Evolutionary conservation across 139 green algal species (phyloP).

Genomic region (Eudorina sp.): DNA sequence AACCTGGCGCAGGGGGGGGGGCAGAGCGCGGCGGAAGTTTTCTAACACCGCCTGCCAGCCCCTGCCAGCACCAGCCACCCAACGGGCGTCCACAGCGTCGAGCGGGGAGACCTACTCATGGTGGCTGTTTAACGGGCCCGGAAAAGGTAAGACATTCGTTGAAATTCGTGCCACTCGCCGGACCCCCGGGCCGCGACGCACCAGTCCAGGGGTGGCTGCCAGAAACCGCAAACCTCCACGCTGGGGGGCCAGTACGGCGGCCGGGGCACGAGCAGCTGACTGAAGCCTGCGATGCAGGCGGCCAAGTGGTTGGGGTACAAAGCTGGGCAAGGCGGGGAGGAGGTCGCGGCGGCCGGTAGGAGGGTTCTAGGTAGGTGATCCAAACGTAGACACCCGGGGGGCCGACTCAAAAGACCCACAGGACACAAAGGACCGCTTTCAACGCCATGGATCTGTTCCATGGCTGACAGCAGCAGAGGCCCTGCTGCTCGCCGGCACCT

Average conservation of each 20-base stretch:
- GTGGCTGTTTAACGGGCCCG: not conserved
- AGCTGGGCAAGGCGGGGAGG: too few relatives aligned
- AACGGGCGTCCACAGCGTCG: not conserved
- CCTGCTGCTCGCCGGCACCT: not conserved
- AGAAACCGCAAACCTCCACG: constrained; percentile 67
- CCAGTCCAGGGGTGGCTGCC: constrained; percentile 46
- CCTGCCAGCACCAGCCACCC: too few relatives aligned
- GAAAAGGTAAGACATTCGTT: not conserved
- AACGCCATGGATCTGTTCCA: not conserved
- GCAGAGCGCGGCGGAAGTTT: not conserved
- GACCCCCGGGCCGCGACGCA: not conserved
- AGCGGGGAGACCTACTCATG: not conserved
- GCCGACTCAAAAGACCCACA: not conserved
- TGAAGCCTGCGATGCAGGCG: constrained; percentile 59
- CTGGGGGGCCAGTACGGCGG: constrained; percentile 66
- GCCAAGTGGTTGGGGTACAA: too few relatives aligned
- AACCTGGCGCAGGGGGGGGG: not conserved
- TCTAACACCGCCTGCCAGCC: not conserved
- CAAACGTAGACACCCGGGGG: too few relatives aligned
- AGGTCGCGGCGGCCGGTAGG: too few relatives aligned
- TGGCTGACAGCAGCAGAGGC: too few relatives aligned
- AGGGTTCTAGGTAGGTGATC: too few relatives aligned
- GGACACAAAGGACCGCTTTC: not conserved
- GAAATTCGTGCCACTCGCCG: not conserved
- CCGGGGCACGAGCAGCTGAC: constrained; percentile 52